A percentile compares a stretch with the other conserved stretches of the same genome.
Evolutionary conservation across 2,329 filamentous ascomycete genomes (phyloP).

Genomic region (Atkinsonella texensis): DNA sequence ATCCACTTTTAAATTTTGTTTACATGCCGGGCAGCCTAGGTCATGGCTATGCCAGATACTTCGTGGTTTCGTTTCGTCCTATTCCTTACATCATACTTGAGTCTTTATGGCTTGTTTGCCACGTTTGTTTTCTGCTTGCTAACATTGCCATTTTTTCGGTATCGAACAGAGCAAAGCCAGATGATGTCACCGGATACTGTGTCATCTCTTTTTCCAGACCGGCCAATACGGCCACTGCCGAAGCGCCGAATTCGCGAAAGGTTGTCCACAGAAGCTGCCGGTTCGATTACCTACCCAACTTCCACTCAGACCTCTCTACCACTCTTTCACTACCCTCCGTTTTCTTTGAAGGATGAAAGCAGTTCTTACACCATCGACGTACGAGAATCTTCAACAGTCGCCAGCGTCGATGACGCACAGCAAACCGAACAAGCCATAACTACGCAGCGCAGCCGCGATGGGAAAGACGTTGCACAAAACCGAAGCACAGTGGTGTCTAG

Average conservation of each 20-base stretch:
- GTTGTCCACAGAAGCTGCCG: conserved; percentile 72
- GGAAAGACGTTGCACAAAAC: conserved; percentile 45
- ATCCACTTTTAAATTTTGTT: conserved; percentile 1
- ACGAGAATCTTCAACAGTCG: neutral
- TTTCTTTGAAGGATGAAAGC: conserved; percentile 38
- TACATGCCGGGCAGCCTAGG: conserved; percentile 6
- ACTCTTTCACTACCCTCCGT: conserved; percentile 53
- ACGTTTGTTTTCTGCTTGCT: conserved; percentile 15
- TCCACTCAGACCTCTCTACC: conserved; percentile 58
- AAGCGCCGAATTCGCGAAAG: conserved; percentile 80
- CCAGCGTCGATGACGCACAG: neutral
- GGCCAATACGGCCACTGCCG: conserved; percentile 85
- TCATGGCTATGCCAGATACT: conserved; percentile 2
- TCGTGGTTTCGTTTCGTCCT: conserved; percentile 3
- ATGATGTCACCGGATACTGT: conserved; percentile 62
- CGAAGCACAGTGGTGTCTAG: conserved; percentile 31
- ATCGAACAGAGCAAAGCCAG: conserved; percentile 29
- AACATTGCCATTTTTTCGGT: conserved; percentile 13
- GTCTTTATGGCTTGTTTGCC: conserved; percentile 8
- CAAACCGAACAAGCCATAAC: neutral
- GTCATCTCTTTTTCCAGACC: conserved; percentile 73
- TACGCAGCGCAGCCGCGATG: conserved; percentile 14
- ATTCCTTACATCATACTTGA: conserved; percentile 5
- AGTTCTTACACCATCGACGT: conserved; percentile 9
- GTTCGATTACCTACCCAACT: conserved; percentile 71